Percentiles rank a stretch among this genome's conserved stretches.
These are phyloP conservation scores for Sporothrix luriei DNA, from an alignment of 2,329 filamentous ascomycete genomes.

Conservation along the genomic window DNA sequence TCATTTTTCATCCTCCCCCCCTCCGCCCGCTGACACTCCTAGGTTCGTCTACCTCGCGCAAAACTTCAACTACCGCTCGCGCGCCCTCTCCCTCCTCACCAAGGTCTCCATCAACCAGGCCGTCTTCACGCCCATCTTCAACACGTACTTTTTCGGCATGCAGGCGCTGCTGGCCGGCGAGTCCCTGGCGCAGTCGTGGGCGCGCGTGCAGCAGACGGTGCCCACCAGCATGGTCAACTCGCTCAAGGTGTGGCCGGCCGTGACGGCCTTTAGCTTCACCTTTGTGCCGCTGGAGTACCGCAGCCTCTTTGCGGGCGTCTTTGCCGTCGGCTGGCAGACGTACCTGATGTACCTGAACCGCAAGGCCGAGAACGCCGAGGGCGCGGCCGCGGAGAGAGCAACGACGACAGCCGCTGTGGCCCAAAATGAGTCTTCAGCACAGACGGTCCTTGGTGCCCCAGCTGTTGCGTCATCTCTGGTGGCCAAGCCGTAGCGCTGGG, in stretches of 20 bases:
- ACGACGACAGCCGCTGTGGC: background rate
- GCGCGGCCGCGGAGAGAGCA: slow-evolving; percentile 12
- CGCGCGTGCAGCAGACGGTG: slow-evolving; percentile 73
- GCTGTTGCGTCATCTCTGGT: background rate
- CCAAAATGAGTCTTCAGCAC: background rate
- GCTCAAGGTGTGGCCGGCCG: slow-evolving; percentile 83
- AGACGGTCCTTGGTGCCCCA: background rate
- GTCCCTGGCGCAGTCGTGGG: slow-evolving; percentile 62
- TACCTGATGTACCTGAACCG: slow-evolving; percentile 83
- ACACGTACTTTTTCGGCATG: slow-evolving; percentile 78
- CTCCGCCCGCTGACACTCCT: background rate
- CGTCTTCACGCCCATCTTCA: slow-evolving; percentile 81
- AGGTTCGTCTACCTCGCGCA: slow-evolving; percentile 80
- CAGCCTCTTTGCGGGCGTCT: slow-evolving; percentile 74
- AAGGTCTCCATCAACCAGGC: slow-evolving; percentile 82
- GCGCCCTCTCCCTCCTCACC: slow-evolving; percentile 67
- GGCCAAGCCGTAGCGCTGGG: background rate
- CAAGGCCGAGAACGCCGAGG: slow-evolving; percentile 63
- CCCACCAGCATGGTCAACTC: slow-evolving; percentile 76
- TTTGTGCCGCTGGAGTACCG: slow-evolving; percentile 78
- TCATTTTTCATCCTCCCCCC: no score
- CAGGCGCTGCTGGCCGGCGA: slow-evolving; percentile 76
- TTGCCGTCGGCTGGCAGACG: slow-evolving; percentile 90
- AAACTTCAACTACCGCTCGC: slow-evolving; percentile 82
- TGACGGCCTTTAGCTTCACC: slow-evolving; percentile 85